A percentile compares a stretch with the other conserved stretches of the same genome.
Evolutionary conservation across 176 grass and related monocot species (phyloP).

Genomic region (Zoysia pacifica): DNA sequence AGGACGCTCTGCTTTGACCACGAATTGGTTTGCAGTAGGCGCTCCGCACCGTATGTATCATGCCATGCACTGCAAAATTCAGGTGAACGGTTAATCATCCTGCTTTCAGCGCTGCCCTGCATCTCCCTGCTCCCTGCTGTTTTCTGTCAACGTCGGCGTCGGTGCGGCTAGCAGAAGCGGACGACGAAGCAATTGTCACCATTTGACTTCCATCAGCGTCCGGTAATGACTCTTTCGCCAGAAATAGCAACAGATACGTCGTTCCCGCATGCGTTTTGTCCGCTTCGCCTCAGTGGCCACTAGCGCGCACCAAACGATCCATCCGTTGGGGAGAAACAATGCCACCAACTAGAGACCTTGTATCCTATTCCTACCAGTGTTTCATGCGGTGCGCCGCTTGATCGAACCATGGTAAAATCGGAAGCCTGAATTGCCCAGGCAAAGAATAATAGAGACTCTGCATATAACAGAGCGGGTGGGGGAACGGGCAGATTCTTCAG

Average conservation of each 20-base stretch:
- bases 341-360: background rate
- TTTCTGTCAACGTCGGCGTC: constrained; percentile 9
- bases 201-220: constrained; percentile 13
- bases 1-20: constrained; percentile 12
- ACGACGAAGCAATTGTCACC: background rate
- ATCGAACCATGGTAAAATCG: background rate
- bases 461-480: background rate
- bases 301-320: background rate
- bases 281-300: background rate
- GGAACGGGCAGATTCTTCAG: constrained; percentile 4
- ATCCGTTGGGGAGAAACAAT: background rate
- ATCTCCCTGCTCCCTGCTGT: background rate
- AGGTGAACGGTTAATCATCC: background rate
- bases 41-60: background rate
- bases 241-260: background rate
- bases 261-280: background rate
- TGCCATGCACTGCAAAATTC: background rate
- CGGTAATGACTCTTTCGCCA: background rate
- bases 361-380: background rate
- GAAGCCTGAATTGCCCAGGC: background rate
- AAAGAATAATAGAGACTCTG: background rate
- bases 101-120: background rate
- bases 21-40: constrained; percentile 25
- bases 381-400: background rate
- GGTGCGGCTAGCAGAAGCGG: background rate